Percentiles rank a stretch among this genome's conserved stretches.
These are phyloP conservation scores for Cotoneaster glaucophyllus DNA, from an alignment of 306 rosid species.

Conservation along the genomic window DNA sequence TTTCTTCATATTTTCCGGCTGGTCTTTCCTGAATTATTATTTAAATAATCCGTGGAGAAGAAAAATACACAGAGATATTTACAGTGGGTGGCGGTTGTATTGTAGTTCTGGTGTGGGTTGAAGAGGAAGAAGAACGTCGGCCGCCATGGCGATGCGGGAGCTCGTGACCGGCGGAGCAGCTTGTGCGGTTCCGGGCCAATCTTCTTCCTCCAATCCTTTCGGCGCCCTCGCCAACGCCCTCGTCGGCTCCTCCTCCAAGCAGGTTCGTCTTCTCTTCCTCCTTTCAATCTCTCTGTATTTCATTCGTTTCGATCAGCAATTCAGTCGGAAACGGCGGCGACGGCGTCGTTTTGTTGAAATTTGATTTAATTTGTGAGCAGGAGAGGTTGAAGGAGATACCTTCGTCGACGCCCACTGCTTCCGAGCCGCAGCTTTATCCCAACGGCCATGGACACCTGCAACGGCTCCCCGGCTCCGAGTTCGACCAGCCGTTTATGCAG, in stretches of 20 bases:
- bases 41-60: background rate
- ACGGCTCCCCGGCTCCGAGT: conserved; percentile 65
- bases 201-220: conserved; percentile 76
- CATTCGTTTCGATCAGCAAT: background rate
- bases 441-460: conserved; percentile 8
- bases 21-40: background rate
- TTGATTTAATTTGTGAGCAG: conserved; percentile 22
- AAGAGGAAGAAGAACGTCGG: background rate
- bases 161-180: conserved; percentile 74
- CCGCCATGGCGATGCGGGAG: conserved; percentile 90
- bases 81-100: background rate
- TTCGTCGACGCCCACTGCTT: conserved; percentile 38
- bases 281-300: background rate
- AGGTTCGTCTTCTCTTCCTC: conserved; percentile 25
- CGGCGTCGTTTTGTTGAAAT: conserved; percentile 3
- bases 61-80: background rate
- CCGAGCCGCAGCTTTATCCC: conserved; percentile 39
- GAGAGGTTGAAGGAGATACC: conserved; percentile 91
- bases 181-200: conserved; percentile 72
- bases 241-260: conserved; percentile 70
- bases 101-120: background rate
- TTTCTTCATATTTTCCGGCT: background rate
- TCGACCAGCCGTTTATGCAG: conserved; percentile 56
- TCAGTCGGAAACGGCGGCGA: background rate
- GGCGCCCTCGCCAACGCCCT: conserved; percentile 84